Evolutionary conservation across 768 basidiomycete species (phyloP).

Genomic region (Fomitopsis pulvina): DNA sequence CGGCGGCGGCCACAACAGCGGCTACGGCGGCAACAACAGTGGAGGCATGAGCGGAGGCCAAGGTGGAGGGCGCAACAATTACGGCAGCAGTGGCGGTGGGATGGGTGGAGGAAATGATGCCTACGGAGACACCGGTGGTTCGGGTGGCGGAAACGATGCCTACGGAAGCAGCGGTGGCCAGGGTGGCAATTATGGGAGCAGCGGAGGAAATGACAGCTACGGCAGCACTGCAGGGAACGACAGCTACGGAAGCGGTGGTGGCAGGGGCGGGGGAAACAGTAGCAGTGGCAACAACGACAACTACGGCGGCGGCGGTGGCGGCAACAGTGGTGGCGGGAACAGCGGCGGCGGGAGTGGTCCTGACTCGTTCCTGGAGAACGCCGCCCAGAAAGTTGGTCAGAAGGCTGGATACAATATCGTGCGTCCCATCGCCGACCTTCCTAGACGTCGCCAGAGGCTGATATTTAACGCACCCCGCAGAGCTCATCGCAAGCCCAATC

Average conservation of each 20-base stretch:
- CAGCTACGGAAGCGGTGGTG: neutral
- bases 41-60: neutral
- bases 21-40: neutral
- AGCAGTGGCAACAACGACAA: neutral
- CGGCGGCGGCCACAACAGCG: neutral
- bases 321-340: neutral
- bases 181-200: neutral
- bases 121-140: neutral
- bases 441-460: neutral
- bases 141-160: neutral
- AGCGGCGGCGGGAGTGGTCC: neutral
- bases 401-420: neutral
- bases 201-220: neutral
- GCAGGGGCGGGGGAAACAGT: neutral
- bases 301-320: neutral
- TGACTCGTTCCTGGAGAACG: neutral
- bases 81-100: neutral
- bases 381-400: neutral
- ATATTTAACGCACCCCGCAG: neutral
- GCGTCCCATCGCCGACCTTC: neutral
- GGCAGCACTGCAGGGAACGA: neutral
- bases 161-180: neutral
- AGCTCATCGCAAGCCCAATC: neutral
- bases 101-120: neutral
- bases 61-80: neutral